Conservation (phyloP, 441 rosid species). For the Bocquillonia castaneifolia region DNA sequence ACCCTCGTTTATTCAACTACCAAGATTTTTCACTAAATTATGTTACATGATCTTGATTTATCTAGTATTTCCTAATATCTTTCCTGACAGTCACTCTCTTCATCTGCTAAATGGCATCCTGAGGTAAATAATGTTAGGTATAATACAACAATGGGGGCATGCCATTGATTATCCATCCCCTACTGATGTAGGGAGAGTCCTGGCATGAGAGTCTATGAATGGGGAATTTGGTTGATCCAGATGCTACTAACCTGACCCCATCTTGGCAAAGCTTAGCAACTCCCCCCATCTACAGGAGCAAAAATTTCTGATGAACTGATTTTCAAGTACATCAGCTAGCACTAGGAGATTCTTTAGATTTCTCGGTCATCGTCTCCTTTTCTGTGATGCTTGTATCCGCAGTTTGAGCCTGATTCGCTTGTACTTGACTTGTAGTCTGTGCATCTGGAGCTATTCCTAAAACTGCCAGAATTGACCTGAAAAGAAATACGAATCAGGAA, state of each 20-base stretch:
- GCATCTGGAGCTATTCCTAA: slow-evolving; percentile 72
- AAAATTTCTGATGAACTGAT: slow-evolving; percentile 2
- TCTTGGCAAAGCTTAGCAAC: neutral
- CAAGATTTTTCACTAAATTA: neutral
- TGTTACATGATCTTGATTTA: neutral
- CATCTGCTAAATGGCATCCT: neutral
- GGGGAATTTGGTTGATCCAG: neutral
- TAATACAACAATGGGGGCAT: slow-evolving; percentile 8
- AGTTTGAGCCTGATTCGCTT: slow-evolving; percentile 48
- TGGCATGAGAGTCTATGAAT: neutral
- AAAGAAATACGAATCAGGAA: slow-evolving; percentile 20
- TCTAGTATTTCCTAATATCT: neutral
- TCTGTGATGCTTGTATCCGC: slow-evolving; percentile 54
- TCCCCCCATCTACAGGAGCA: slow-evolving; percentile 10
- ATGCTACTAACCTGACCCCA: neutral
- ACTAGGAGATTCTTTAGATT: slow-evolving; percentile 52
- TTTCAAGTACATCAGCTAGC: slow-evolving; percentile 36
- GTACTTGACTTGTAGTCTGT: slow-evolving; percentile 52
- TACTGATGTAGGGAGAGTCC: neutral
- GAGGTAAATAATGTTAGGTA: neutral
- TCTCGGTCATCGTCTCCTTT: slow-evolving; percentile 44
- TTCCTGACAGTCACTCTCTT: neutral
- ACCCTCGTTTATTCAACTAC: neutral
- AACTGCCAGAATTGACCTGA: slow-evolving; percentile 71
- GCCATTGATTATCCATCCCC: neutral